Evolutionary conservation across 2,329 filamentous ascomycete genomes (phyloP), one percentile per base, ranked within the genome.

Genomic region (Parafenestella ontariensis): DNA sequence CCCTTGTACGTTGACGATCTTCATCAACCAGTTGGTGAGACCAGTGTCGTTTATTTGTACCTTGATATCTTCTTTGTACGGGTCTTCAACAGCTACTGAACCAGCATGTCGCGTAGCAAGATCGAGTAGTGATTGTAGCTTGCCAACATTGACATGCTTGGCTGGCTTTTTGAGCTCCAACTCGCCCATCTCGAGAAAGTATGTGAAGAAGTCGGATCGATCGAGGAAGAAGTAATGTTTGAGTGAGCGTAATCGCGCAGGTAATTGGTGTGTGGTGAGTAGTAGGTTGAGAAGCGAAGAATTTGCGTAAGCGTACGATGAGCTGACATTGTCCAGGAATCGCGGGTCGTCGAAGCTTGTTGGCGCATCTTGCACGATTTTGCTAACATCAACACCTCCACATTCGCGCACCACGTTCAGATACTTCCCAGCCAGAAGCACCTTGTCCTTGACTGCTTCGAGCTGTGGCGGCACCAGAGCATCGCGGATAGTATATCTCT

Each of bases 141-240:
- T 99, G 74, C 88, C 88, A 50, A 91, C 90, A 70, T 98, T 99
- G 76, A 98, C 92, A 49, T 85, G 85, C 72, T 92, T 92, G 54
- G 93, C 91, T 28, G 90, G 89, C 73, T 97, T 97, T 68, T 91
- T 90, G 54, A 99, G 83, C 77, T 99, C 95, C 1, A 92, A 93
- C 26, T 90, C 84, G 49, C 92, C 88, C 18, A 99, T 87, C 72
- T 99, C 95, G 55, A 99, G 87, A 75, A 99, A 99, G 77, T 98
- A 96, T 2, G 92, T 92, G 76, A 99, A 98, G 80, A 96, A 99
- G 75, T 99, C 95, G 29, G 95, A 97, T 8, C 93, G 90, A 67
- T 98, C 94, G 58, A 99, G 87, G 82, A 99, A 99, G 81, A 98
- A 99, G 79, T 99, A 99, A 77, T 99, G 95, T 75, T 99, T 99